A percentile compares a stretch with the other conserved stretches of the same genome.
These are phyloP conservation scores for Daldinia vernicosa DNA, from an alignment of 495 filamentous ascomycete genomes.

Conservation along the genomic window DNA sequence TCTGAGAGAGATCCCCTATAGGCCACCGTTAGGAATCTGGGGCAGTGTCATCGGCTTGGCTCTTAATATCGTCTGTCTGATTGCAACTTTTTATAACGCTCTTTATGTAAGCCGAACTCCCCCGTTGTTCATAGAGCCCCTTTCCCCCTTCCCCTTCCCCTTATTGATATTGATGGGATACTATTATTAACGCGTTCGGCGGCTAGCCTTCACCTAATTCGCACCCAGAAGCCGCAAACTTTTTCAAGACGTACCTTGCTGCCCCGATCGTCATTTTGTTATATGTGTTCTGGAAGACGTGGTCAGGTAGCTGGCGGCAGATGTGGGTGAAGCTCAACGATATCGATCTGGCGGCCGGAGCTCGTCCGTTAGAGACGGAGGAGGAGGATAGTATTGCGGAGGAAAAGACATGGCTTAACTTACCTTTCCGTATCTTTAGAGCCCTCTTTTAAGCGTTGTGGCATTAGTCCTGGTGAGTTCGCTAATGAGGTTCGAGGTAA, in stretches of 20 bases:
- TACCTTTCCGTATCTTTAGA: neutral
- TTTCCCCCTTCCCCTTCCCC: neutral
- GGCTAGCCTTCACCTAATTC: neutral
- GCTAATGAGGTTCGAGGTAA: neutral
- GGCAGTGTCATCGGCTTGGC: conserved; percentile 69
- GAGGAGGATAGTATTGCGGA: conserved; percentile 33
- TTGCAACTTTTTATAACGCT: conserved; percentile 65
- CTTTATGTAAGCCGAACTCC: conserved; percentile 51
- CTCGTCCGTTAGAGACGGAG: conserved; percentile 36
- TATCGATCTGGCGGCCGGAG: conserved; percentile 50
- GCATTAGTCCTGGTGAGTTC: neutral
- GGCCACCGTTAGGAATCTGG: conserved; percentile 32
- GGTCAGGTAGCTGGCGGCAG: conserved; percentile 70
- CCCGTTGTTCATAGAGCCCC: conserved; percentile 36
- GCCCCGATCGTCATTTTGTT: conserved; percentile 62
- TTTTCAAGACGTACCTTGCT: conserved; percentile 58
- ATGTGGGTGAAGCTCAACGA: conserved; percentile 64
- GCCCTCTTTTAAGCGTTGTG: neutral
- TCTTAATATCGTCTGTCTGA: conserved; percentile 66
- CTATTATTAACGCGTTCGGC: neutral
- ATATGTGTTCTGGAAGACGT: conserved; percentile 57
- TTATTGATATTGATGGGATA: neutral
- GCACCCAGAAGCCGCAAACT: neutral
- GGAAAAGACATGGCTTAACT: neutral
- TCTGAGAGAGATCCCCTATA: neutral